Evolutionary conservation across 371 early-diverging fungal species (phyloP).

Genomic region (Mortierella sp.): DNA sequence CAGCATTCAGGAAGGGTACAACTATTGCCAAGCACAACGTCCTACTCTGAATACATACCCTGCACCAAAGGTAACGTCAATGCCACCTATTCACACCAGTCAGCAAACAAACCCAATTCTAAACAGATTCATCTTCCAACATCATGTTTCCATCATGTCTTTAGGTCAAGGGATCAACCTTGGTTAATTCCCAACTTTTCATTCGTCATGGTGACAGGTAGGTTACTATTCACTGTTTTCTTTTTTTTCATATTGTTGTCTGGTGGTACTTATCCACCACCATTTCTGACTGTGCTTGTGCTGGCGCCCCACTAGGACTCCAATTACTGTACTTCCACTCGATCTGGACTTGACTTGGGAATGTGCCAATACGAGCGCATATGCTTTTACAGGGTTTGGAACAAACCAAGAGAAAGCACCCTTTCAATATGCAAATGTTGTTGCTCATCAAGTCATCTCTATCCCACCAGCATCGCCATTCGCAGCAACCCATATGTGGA

Average conservation of each 20-base stretch:
- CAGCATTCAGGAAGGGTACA: constrained; percentile 19
- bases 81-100: not conserved
- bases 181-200: constrained; percentile 51
- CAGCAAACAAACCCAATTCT: not conserved
- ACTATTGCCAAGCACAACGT: constrained; percentile 57
- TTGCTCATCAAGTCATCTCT: constrained; percentile 36
- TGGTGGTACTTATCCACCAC: no score
- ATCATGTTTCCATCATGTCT: not conserved
- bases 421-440: constrained; percentile 31
- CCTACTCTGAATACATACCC: constrained; percentile 41
- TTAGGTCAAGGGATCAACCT: constrained; percentile 40
- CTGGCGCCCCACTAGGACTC: constrained; percentile 10
- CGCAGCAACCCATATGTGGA: constrained; percentile 38
- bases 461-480: constrained; percentile 40
- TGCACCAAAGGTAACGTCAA: constrained; percentile 25
- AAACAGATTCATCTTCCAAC: not conserved
- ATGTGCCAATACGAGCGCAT: constrained; percentile 37
- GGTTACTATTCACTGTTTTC: not conserved
- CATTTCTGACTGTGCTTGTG: not conserved
- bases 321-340: constrained; percentile 26
- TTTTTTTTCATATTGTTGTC: not conserved
- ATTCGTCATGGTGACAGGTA: constrained; percentile 59
- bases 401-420: constrained; percentile 30
- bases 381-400: constrained; percentile 41
- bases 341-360: constrained; percentile 52